A percentile compares a stretch with the other conserved stretches of the same genome.
These are phyloP conservation scores for Epichloe amarillans DNA, from an alignment of 2,329 filamentous ascomycete species.

Conservation along the genomic window DNA sequence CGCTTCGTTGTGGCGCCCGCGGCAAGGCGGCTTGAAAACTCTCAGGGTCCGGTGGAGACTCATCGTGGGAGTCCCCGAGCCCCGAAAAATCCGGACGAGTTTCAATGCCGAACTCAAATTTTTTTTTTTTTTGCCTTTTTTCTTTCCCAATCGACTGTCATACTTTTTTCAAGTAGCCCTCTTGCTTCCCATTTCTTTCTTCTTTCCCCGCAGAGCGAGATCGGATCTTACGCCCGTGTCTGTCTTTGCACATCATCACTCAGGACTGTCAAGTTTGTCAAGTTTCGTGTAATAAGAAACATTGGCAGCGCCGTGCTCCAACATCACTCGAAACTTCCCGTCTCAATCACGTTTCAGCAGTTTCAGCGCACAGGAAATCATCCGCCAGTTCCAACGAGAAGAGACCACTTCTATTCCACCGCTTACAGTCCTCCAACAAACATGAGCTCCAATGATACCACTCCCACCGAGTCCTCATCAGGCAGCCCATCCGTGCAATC, in stretches of 20 bases:
- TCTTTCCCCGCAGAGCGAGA: no score
- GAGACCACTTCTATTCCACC: background rate
- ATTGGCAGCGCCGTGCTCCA: no score
- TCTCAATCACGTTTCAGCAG: background rate
- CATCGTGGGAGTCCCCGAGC: background rate
- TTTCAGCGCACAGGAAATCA: no score
- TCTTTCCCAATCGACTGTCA: background rate
- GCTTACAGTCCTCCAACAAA: background rate
- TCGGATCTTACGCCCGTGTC: no score
- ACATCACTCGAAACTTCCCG: background rate
- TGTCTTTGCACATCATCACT: no score
- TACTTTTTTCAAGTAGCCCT: no score
- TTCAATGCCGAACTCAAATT: background rate
- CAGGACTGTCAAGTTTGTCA: no score
- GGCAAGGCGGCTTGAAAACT: background rate
- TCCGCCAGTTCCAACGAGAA: background rate
- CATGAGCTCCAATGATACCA: background rate
- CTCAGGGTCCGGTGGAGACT: background rate
- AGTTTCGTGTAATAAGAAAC: no score
- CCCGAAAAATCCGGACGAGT: no score
- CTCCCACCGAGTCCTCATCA: background rate
- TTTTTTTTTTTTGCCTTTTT: background rate
- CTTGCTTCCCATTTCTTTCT: no score
- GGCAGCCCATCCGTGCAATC: conserved; percentile 12
- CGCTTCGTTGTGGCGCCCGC: no score